Evolutionary conservation across 345 rosid species (phyloP).

Genomic region (Hibiscus syriacus): DNA sequence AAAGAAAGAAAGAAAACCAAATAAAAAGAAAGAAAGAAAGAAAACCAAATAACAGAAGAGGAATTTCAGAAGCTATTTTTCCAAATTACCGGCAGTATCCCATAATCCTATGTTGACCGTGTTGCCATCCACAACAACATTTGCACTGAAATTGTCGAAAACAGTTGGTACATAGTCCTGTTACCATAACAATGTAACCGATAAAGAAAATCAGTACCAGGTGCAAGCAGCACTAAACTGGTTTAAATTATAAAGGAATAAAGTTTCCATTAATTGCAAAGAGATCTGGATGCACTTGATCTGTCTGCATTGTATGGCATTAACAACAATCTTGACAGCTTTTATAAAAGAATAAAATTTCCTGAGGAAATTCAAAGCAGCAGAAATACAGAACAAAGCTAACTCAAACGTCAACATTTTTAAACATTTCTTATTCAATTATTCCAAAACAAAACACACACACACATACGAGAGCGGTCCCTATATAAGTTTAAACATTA

Average conservation of each 20-base stretch:
- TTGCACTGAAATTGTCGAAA: slow-evolving; percentile 95
- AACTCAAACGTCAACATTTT: not conserved
- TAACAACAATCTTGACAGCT: not conserved
- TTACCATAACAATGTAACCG: slow-evolving; percentile 16
- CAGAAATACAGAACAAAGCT: not conserved
- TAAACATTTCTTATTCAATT: not conserved
- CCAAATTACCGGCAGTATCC: slow-evolving; percentile 89
- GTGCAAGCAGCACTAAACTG: not conserved
- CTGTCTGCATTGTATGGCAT: not conserved
- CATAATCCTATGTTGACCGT: slow-evolving; percentile 89
- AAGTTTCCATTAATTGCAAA: not conserved
- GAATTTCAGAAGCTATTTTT: too few species aligned
- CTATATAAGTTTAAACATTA: not conserved
- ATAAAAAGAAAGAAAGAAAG: too few species aligned
- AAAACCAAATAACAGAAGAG: not conserved
- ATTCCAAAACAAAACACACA: not conserved
- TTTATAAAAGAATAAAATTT: not conserved
- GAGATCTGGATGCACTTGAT: slow-evolving; percentile 1
- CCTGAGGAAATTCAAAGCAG: not conserved
- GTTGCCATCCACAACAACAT: slow-evolving; percentile 91
- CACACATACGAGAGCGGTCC: too few species aligned
- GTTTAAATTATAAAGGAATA: not conserved
- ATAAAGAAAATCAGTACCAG: not conserved
- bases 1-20: not conserved
- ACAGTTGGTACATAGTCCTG: slow-evolving; percentile 98